Conservation (phyloP, 805 yeast genomes). For the Teunomyces lycoperdinae region DNA sequence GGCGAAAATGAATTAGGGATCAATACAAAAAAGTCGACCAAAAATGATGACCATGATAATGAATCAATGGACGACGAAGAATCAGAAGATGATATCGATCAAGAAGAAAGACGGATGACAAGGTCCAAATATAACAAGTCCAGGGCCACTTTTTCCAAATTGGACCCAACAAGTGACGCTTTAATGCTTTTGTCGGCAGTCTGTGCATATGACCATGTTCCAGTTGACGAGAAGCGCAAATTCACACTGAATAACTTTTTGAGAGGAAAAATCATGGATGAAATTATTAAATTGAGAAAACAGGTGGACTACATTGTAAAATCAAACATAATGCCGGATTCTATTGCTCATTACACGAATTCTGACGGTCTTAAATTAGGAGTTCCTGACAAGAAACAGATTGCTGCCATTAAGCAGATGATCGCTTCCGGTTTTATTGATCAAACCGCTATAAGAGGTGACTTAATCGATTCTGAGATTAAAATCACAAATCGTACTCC, state of each 20-base stretch:
- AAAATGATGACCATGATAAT: conserved; percentile 24
- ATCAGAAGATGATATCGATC: conserved; percentile 32
- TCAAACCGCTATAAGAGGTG: conserved; percentile 84
- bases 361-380: conserved; percentile 47
- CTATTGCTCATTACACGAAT: conserved; percentile 46
- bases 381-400: conserved; percentile 67
- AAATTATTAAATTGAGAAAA: conserved; percentile 72
- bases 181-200: conserved; percentile 73
- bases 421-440: conserved; percentile 90
- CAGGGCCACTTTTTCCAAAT: conserved; percentile 55
- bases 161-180: conserved; percentile 76
- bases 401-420: conserved; percentile 84
- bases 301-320: conserved; percentile 78
- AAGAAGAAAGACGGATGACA: conserved; percentile 38
- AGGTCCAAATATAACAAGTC: conserved; percentile 58
- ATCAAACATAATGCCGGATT: conserved; percentile 57
- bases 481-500: conserved; percentile 55
- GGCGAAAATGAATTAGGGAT: conserved; percentile 73
- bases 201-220: conserved; percentile 82
- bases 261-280: conserved; percentile 80
- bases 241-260: conserved; percentile 65
- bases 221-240: conserved; percentile 37
- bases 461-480: conserved; percentile 61
- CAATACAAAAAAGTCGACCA: conserved; percentile 7
- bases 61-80: conserved; percentile 36